These are phyloP conservation scores for Wickerhamiella brachini DNA, from an alignment of 805 yeast genomes.

Conservation along the genomic window DNA sequence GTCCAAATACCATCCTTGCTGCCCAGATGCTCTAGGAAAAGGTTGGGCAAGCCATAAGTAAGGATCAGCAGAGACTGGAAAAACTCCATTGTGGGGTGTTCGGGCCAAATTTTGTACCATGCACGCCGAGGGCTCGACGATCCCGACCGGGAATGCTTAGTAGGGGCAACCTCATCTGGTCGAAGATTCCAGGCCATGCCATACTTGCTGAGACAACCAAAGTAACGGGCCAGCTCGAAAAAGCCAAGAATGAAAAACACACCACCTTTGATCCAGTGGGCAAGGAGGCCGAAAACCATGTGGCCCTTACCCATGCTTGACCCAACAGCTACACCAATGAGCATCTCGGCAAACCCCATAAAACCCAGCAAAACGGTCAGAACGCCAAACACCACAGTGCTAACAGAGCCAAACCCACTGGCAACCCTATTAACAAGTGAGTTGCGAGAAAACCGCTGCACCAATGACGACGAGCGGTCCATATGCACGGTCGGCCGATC, in stretches of 20 bases:
- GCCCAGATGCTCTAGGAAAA: constrained; percentile 82
- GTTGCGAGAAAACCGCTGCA: constrained; percentile 10
- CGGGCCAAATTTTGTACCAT: constrained; percentile 20
- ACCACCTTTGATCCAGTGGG: constrained; percentile 94
- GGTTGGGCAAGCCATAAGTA: constrained; percentile 78
- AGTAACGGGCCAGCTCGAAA: constrained; percentile 69
- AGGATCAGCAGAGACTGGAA: constrained; percentile 67
- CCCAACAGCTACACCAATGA: constrained; percentile 51
- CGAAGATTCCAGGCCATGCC: constrained; percentile 86
- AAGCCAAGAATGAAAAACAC: constrained; percentile 70
- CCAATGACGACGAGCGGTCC: constrained; percentile 6
- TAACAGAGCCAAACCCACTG: constrained; percentile 17
- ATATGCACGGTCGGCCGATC: not conserved
- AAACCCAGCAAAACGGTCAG: constrained; percentile 55
- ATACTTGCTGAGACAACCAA: constrained; percentile 58
- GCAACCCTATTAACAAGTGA: constrained; percentile 17
- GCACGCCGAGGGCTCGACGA: too few species aligned
- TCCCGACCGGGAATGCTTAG: not conserved
- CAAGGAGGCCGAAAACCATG: constrained; percentile 66
- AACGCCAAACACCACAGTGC: constrained; percentile 32
- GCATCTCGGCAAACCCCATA: constrained; percentile 41
- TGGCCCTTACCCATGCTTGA: constrained; percentile 53
- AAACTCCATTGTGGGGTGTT: constrained; percentile 66
- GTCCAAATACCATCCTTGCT: constrained; percentile 71
- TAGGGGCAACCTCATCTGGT: constrained; percentile 12